A percentile compares a stretch with the other conserved stretches of the same genome.
Conservation (phyloP, 441 rosid genomes). For the Kokia cookei region DNA sequence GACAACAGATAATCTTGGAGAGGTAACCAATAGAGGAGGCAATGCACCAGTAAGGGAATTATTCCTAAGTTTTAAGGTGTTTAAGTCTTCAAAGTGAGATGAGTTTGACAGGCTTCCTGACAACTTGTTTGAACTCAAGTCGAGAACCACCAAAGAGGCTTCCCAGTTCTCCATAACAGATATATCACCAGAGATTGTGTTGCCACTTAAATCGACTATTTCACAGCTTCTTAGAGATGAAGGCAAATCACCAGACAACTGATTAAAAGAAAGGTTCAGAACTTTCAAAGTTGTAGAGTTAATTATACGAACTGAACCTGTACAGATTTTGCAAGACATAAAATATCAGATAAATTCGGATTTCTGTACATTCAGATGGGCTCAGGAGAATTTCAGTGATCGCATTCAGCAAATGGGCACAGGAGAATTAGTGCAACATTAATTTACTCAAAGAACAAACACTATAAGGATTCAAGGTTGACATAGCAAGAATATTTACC, state of each 20-base stretch:
- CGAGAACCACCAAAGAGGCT: slow-evolving; percentile 59
- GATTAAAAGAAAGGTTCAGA: slow-evolving; percentile 79
- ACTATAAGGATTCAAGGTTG: not conserved
- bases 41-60: slow-evolving; percentile 56
- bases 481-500: not conserved
- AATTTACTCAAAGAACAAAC: not conserved
- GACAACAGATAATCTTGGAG: slow-evolving; percentile 43
- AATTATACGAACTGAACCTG: slow-evolving; percentile 63
- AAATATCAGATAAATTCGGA: slow-evolving; percentile 8
- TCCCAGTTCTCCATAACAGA: slow-evolving; percentile 61
- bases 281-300: slow-evolving; percentile 55
- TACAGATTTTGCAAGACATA: slow-evolving; percentile 9
- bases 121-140: slow-evolving; percentile 81
- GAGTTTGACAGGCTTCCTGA: slow-evolving; percentile 63
- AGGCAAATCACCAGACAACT: slow-evolving; percentile 69
- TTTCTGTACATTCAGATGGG: not conserved
- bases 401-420: not conserved
- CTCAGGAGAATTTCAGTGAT: not conserved
- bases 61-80: slow-evolving; percentile 47
- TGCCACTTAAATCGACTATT: slow-evolving; percentile 67
- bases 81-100: slow-evolving; percentile 47
- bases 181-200: slow-evolving; percentile 55
- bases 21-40: slow-evolving; percentile 48
- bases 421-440: not conserved
- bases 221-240: slow-evolving; percentile 33